phyloP scores from a whole-genome alignment of 2,329 filamentous ascomycete genomes.

The Fusarium subtropicale region DNA sequence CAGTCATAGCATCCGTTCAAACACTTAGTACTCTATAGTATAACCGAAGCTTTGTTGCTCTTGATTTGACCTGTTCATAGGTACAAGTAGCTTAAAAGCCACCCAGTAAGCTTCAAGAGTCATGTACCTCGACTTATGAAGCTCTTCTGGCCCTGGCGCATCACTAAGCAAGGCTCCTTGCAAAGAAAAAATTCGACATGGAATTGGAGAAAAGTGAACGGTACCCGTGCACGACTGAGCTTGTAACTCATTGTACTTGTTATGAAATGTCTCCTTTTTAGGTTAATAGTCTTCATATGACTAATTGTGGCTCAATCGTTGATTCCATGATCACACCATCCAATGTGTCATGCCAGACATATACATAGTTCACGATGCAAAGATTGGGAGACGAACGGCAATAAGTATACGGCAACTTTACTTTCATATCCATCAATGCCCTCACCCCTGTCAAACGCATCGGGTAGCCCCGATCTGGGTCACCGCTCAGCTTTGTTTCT shows the following conservation, averaged over 20 bases:
- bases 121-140: conserved; percentile 28
- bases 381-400: conserved; percentile 2
- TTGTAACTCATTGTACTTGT: background rate
- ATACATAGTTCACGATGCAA: conserved; percentile 14
- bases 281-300: background rate
- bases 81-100: conserved; percentile 7
- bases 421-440: conserved; percentile 4
- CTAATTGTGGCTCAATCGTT: conserved; percentile 13
- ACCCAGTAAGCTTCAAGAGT: conserved; percentile 5
- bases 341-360: background rate
- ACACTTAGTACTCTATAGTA: background rate
- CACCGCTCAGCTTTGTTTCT: conserved; percentile 23
- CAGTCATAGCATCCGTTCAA: background rate
- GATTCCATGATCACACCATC: conserved; percentile 5
- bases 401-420: conserved; percentile 15
- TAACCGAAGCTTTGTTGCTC: background rate
- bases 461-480: conserved; percentile 36
- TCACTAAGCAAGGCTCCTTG: conserved; percentile 34
- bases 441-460: conserved; percentile 25
- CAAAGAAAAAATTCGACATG: conserved; percentile 11
- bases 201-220: background rate
- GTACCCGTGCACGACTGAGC: background rate
- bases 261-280: conserved; percentile 1
- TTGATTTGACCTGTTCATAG: background rate
- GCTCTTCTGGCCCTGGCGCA: conserved; percentile 27